A percentile compares a stretch with the other conserved stretches of the same genome.
phyloP scores from a whole-genome alignment of 2,329 filamentous ascomycete species.

The Pseudopyricularia javanii region DNA sequence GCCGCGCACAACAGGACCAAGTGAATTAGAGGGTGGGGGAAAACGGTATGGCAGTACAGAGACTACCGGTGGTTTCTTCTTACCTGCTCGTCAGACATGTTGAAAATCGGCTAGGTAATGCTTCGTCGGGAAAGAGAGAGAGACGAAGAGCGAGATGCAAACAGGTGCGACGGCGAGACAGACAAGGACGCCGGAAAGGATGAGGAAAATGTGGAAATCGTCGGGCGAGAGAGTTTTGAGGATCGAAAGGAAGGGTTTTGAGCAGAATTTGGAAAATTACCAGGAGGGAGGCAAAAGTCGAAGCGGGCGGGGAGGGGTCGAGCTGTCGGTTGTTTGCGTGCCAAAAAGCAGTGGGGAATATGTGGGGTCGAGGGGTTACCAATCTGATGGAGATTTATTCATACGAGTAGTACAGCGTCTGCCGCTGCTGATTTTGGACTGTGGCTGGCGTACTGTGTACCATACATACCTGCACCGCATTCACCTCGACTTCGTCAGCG shows the following conservation, averaged over 20 bases:
- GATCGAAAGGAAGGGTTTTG: constrained; percentile 2
- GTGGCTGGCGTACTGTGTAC: not conserved
- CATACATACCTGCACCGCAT: not conserved
- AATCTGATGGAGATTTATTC: constrained; percentile 1
- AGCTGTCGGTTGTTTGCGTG: not conserved
- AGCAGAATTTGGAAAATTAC: constrained; percentile 4
- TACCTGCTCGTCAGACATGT: constrained; percentile 4
- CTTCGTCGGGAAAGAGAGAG: not conserved
- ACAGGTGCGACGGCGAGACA: not conserved
- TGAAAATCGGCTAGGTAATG: not conserved
- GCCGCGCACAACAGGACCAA: not conserved
- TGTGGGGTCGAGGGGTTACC: constrained; percentile 3
- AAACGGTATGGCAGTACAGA: not conserved
- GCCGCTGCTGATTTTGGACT: no score
- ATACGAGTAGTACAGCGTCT: no score
- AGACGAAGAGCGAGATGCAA: constrained; percentile 1
- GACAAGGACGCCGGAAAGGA: not conserved
- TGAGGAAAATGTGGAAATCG: not conserved
- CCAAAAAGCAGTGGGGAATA: not conserved
- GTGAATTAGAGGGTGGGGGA: not conserved
- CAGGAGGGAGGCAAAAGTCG: constrained; percentile 1
- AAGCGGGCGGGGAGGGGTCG: constrained; percentile 3
- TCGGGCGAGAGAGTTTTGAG: not conserved
- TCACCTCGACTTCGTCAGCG: not conserved
- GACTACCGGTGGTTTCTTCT: not conserved